phyloP scores from a whole-genome alignment of 306 rosid genomes.

The Rosa rugosa region DNA sequence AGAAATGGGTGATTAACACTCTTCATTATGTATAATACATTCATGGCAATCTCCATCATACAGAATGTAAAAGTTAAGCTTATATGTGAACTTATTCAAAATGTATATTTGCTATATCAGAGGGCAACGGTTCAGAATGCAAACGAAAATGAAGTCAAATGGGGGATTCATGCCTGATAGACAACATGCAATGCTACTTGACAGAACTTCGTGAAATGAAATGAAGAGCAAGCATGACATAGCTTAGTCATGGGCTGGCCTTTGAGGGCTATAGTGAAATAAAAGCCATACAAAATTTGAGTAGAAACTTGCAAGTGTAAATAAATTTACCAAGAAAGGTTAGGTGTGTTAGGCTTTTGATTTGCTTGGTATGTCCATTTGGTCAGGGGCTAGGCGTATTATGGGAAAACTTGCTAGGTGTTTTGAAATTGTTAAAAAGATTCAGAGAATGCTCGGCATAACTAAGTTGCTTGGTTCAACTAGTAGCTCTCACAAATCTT shows the following conservation, averaged over 20 bases:
- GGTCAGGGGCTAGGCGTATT: neutral
- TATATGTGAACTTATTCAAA: neutral
- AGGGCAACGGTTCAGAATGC: neutral
- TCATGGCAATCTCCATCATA: neutral
- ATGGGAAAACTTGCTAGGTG: neutral
- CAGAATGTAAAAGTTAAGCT: neutral
- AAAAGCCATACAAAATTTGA: neutral
- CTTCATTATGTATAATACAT: neutral
- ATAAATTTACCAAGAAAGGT: neutral
- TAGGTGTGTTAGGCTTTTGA: neutral
- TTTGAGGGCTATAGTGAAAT: neutral
- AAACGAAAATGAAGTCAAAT: neutral
- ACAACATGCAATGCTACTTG: neutral
- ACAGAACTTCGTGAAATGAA: neutral
- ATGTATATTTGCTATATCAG: neutral
- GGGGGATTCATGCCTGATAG: neutral
- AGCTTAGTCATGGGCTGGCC: neutral
- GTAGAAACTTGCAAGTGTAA: neutral
- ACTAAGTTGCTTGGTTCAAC: neutral
- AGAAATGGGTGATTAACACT: neutral
- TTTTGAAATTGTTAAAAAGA: neutral
- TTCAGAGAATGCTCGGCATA: neutral
- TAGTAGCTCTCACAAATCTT: neutral
- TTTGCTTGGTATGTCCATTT: neutral
- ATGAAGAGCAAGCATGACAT: neutral